Conservation (phyloP, 78 protist species). For the slime mould (Dictyostelium discoideum) region dicty_2.7 NC_007088.5:3843001-3843500, state of each 20-base stretch:
- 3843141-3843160: slow-evolving; percentile 44
- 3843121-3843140: slow-evolving; percentile 3
- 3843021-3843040: not conserved
- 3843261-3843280: slow-evolving; percentile 14
- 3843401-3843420: not conserved
- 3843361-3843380: not conserved
- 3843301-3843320: not conserved
- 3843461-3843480: slow-evolving; percentile 31
- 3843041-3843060: slow-evolving; percentile 54
- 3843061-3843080: slow-evolving; percentile 28
- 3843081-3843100: slow-evolving; percentile 17
- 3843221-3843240: slow-evolving; percentile 59
- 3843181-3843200: slow-evolving; percentile 30
- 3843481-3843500: not conserved
- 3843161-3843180: slow-evolving; percentile 67
- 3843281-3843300: not conserved
- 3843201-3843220: slow-evolving; percentile 1
- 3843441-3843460: too few species aligned
- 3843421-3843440: not conserved
- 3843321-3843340: slow-evolving; percentile 7
- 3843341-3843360: not conserved
- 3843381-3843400: not conserved
- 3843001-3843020: slow-evolving; percentile 24
- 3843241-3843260: slow-evolving; percentile 44
- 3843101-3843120: slow-evolving; percentile 57